Evolutionary conservation across 1,139 yeast genomes (phyloP).

Genomic region (Saccharomyces hybrid): DNA sequence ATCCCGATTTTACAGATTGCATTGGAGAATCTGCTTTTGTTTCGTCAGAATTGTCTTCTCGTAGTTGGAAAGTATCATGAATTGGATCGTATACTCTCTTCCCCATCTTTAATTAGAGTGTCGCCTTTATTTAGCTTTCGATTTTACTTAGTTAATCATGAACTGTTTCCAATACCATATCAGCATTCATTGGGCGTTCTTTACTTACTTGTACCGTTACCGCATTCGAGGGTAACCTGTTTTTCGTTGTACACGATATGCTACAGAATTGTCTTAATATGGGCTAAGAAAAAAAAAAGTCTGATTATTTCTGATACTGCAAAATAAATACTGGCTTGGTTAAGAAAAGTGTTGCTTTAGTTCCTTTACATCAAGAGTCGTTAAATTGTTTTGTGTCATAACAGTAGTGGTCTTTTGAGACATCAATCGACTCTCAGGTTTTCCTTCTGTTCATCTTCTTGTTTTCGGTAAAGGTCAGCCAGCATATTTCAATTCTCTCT

Average conservation of each 20-base stretch:
- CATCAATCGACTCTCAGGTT: neutral
- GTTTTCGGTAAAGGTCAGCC: neutral
- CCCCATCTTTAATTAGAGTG: conserved; percentile 8
- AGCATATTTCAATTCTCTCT: neutral
- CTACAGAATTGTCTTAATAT: neutral
- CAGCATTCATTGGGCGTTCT: neutral
- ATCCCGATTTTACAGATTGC: neutral
- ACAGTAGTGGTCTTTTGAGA: neutral
- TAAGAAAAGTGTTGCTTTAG: neutral
- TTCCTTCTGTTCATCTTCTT: neutral
- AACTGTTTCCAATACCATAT: neutral
- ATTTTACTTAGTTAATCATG: too few relatives aligned
- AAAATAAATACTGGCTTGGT: too few relatives aligned
- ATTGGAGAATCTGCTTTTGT: neutral
- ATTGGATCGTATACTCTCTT: conserved; percentile 32
- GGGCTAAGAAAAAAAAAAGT: neutral
- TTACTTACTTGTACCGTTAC: neutral
- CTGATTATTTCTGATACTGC: neutral
- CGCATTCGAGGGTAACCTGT: neutral
- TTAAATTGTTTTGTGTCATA: neutral
- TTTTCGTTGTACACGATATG: neutral
- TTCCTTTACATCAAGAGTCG: neutral
- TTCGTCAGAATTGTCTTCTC: conserved; percentile 6
- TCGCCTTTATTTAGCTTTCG: neutral
- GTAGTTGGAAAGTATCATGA: conserved; percentile 29